A percentile compares a stretch with the other conserved stretches of the same genome.
These are phyloP conservation scores for Phialocephala subalpina DNA, from an alignment of 2,329 filamentous ascomycete species.

Conservation along the genomic window DNA sequence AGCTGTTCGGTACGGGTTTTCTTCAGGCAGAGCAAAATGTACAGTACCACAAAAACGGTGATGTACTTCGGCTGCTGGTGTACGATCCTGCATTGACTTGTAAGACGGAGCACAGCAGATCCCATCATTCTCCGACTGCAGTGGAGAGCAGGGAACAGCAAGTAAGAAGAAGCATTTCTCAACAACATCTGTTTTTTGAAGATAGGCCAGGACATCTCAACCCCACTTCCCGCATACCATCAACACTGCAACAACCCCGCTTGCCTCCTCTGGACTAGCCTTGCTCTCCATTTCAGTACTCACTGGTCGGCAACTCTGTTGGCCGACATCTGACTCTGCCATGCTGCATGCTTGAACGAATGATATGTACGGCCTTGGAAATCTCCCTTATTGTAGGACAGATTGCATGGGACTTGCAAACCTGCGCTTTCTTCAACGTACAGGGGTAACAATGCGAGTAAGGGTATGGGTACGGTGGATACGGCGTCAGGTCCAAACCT, in stretches of 20 bases:
- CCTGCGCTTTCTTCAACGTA: neutral
- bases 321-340: neutral
- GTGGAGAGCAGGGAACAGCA: neutral
- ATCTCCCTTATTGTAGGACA: neutral
- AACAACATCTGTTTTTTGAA: neutral
- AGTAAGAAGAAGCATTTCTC: neutral
- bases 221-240: neutral
- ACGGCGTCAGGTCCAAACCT: neutral
- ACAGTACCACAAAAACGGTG: too few relatives aligned
- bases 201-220: neutral
- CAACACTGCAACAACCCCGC: too few relatives aligned
- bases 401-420: neutral
- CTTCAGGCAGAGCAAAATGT: too few relatives aligned
- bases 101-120: neutral
- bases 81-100: neutral
- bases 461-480: neutral
- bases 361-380: neutral
- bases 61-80: neutral
- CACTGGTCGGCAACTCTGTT: neutral
- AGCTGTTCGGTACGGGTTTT: too few relatives aligned
- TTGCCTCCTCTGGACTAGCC: too few relatives aligned
- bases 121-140: neutral
- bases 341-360: neutral
- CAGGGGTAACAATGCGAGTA: neutral
- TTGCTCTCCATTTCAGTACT: too few relatives aligned